Percentiles rank a stretch among this genome's conserved stretches.
phyloP scores from a whole-genome alignment of 345 rosid species.

The Eucalyptus tenuipes region DNA sequence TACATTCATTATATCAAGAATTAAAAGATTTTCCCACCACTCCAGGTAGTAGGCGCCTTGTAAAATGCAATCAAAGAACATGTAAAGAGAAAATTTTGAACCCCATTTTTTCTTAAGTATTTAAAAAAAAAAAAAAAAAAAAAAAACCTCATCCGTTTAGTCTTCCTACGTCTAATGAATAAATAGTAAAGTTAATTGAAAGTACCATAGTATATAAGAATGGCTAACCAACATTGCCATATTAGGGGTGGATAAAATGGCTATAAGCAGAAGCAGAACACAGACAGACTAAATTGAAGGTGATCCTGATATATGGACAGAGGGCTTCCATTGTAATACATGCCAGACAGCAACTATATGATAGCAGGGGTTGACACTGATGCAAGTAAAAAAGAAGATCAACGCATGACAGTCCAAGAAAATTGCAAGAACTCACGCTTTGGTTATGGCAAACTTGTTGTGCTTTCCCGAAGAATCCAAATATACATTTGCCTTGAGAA shows the following conservation, averaged over 20 bases:
- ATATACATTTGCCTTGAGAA: constrained; percentile 81
- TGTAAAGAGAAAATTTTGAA: neutral
- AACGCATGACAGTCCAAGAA: neutral
- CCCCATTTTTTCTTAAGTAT: neutral
- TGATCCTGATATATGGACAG: neutral
- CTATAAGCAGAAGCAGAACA: neutral
- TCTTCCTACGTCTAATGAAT: neutral
- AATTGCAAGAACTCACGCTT: constrained; percentile 42
- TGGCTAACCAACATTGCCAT: neutral
- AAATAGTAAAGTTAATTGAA: neutral
- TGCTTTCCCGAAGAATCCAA: constrained; percentile 94
- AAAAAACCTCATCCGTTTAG: neutral
- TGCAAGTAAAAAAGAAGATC: neutral
- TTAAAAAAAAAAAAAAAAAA: too few species aligned
- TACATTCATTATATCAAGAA: neutral
- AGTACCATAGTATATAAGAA: neutral
- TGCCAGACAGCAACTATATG: neutral
- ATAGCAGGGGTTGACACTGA: neutral
- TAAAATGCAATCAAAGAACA: neutral
- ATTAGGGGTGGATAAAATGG: neutral
- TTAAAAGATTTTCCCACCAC: neutral
- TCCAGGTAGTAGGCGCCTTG: neutral
- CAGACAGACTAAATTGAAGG: neutral
- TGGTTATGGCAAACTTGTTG: constrained; percentile 78
- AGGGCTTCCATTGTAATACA: neutral